These are phyloP conservation scores for Fusarium ambrosium DNA, from an alignment of 2,329 filamentous ascomycete species.

Conservation along the genomic window DNA sequence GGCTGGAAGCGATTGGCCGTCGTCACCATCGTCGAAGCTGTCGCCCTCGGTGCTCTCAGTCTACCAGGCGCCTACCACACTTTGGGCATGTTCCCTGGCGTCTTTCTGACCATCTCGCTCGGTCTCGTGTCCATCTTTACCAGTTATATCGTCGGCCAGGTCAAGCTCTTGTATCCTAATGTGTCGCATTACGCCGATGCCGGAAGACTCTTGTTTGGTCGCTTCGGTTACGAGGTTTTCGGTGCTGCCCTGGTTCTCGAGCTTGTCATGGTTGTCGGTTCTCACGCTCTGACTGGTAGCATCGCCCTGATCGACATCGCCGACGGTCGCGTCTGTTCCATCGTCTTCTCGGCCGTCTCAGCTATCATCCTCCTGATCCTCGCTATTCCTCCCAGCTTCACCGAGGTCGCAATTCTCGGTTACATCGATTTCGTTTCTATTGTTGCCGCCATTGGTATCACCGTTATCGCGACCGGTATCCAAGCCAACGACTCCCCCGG, in stretches of 20 bases:
- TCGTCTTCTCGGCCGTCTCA: conserved; percentile 58
- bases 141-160: conserved; percentile 61
- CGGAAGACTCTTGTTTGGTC: conserved; percentile 71
- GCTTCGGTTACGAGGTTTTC: conserved; percentile 71
- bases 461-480: conserved; percentile 75
- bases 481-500: conserved; percentile 49
- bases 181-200: conserved; percentile 55
- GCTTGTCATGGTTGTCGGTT: conserved; percentile 77
- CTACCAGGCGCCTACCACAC: conserved; percentile 65
- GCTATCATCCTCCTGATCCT: conserved; percentile 61
- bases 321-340: conserved; percentile 57
- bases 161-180: conserved; percentile 65
- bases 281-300: conserved; percentile 78
- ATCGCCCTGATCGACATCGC: conserved; percentile 77
- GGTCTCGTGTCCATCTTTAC: conserved; percentile 63
- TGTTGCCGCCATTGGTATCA: conserved; percentile 65
- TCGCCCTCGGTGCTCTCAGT: conserved; percentile 48
- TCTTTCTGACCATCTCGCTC: conserved; percentile 57
- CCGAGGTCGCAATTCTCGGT: conserved; percentile 45
- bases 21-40: conserved; percentile 38
- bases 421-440: conserved; percentile 71
- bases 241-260: conserved; percentile 74
- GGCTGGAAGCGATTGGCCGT: conserved; percentile 40
- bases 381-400: conserved; percentile 62
- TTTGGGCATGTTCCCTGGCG: conserved; percentile 65